Evolutionary conservation across 2,329 filamentous ascomycete species (phyloP).

Genomic region (Ambrosiella xylebori): DNA sequence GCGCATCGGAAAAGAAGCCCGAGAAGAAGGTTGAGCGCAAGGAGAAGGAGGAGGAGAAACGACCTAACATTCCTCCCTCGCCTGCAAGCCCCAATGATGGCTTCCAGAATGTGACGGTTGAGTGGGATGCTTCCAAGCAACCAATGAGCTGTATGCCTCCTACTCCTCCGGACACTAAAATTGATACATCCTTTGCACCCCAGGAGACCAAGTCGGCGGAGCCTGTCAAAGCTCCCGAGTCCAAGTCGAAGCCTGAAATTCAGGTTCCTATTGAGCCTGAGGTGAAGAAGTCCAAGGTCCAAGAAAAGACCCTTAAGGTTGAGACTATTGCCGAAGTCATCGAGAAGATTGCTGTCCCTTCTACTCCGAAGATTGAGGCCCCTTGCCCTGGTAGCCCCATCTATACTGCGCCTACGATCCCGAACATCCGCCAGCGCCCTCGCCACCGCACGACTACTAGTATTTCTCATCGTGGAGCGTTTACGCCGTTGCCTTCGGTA

Average conservation of each 20-base stretch:
- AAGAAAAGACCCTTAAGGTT: neutral
- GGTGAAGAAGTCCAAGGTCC: neutral
- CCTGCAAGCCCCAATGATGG: slow-evolving; percentile 33
- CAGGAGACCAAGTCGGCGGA: neutral
- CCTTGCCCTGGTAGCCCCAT: slow-evolving; percentile 5
- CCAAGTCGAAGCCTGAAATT: neutral
- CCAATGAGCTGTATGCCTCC: slow-evolving; percentile 4
- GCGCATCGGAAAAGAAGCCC: neutral
- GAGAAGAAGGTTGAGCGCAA: slow-evolving; percentile 1
- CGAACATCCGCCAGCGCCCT: slow-evolving; percentile 19
- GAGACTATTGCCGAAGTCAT: neutral
- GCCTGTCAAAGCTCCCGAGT: neutral
- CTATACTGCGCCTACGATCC: slow-evolving; percentile 15
- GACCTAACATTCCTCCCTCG: slow-evolving; percentile 19
- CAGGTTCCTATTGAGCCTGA: neutral
- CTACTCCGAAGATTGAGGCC: neutral
- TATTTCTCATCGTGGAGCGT: slow-evolving; percentile 35
- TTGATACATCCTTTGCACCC: neutral
- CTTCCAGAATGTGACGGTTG: slow-evolving; percentile 29
- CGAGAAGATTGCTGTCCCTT: neutral
- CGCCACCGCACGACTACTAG: slow-evolving; percentile 38
- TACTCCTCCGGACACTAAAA: slow-evolving; percentile 4
- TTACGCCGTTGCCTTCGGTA: slow-evolving; percentile 51
- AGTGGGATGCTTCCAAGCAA: neutral
- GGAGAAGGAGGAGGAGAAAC: neutral